Conservation (phyloP, 345 rosid genomes). For the Pistacia atlantica region DNA sequence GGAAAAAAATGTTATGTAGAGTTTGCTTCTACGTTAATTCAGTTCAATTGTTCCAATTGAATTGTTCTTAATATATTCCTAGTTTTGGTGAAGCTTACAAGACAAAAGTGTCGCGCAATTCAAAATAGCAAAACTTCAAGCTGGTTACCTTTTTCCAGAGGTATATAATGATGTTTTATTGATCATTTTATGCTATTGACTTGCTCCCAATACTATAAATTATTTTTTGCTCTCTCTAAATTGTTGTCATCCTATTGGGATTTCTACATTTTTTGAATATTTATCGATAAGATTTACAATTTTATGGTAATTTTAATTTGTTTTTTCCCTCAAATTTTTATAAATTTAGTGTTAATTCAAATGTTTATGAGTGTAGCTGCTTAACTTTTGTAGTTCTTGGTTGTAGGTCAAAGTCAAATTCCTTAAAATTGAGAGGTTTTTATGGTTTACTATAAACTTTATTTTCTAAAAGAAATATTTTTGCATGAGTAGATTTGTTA, state of each 20-base stretch:
- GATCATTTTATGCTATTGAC: not conserved
- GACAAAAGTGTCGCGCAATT: slow-evolving; percentile 80
- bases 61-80: slow-evolving; percentile 13
- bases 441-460: too few species aligned
- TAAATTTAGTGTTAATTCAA: too few species aligned
- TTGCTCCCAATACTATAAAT: not conserved
- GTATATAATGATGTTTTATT: slow-evolving; percentile 36
- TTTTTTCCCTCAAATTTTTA: not conserved
- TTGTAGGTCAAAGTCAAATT: too few species aligned
- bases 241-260: too few species aligned
- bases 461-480: too few species aligned
- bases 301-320: not conserved
- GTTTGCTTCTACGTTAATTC: slow-evolving; percentile 53
- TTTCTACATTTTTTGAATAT: not conserved
- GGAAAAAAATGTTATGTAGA: slow-evolving; percentile 96
- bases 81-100: slow-evolving; percentile 57
- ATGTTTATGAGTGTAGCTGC: too few species aligned
- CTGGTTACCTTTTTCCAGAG: slow-evolving; percentile 97
- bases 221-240: not conserved
- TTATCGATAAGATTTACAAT: not conserved
- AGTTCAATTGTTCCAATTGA: not conserved
- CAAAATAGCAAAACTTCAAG: slow-evolving; percentile 92
- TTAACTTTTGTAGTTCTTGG: too few species aligned
- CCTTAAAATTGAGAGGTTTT: too few species aligned
- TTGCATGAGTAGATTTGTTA: too few species aligned